A percentile compares a stretch with the other conserved stretches of the same genome.
Evolutionary conservation across 148 eudicot genomes (phyloP).

Genomic region (Vaccinium vitisidaea): DNA sequence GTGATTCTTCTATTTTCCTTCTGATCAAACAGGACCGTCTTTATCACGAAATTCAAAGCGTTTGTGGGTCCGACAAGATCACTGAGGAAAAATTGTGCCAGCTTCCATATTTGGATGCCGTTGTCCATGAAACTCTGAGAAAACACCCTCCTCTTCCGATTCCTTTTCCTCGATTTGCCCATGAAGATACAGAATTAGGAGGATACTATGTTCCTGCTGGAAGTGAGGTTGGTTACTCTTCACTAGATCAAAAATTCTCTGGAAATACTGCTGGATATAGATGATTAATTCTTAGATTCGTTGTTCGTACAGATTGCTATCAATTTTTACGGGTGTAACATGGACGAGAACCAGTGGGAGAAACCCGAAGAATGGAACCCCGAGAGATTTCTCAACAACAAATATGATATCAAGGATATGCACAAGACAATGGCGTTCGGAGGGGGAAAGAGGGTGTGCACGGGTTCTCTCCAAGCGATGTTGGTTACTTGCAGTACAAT

Average conservation of each 20-base stretch:
- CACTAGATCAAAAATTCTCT: too few species aligned
- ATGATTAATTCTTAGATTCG: neutral
- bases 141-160: slow-evolving; percentile 71
- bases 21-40: slow-evolving; percentile 45
- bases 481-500: slow-evolving; percentile 51
- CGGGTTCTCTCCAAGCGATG: slow-evolving; percentile 80
- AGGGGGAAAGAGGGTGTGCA: slow-evolving; percentile 79
- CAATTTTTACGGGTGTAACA: slow-evolving; percentile 80
- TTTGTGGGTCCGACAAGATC: slow-evolving; percentile 58
- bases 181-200: slow-evolving; percentile 73
- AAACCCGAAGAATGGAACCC: slow-evolving; percentile 80
- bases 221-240: slow-evolving; percentile 55
- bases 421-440: slow-evolving; percentile 91
- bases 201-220: slow-evolving; percentile 77
- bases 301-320: slow-evolving; percentile 52
- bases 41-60: slow-evolving; percentile 50
- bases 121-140: slow-evolving; percentile 88
- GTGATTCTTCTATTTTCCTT: neutral
- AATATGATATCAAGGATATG: slow-evolving; percentile 46
- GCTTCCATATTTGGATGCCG: slow-evolving; percentile 66
- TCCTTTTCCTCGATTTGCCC: slow-evolving; percentile 63
- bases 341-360: slow-evolving; percentile 75
- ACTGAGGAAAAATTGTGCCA: slow-evolving; percentile 65
- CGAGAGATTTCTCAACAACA: slow-evolving; percentile 58
- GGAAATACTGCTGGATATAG: too few species aligned